Evolutionary conservation across 768 basidiomycete genomes (phyloP).

Genomic region (Tulasnella sp.): DNA sequence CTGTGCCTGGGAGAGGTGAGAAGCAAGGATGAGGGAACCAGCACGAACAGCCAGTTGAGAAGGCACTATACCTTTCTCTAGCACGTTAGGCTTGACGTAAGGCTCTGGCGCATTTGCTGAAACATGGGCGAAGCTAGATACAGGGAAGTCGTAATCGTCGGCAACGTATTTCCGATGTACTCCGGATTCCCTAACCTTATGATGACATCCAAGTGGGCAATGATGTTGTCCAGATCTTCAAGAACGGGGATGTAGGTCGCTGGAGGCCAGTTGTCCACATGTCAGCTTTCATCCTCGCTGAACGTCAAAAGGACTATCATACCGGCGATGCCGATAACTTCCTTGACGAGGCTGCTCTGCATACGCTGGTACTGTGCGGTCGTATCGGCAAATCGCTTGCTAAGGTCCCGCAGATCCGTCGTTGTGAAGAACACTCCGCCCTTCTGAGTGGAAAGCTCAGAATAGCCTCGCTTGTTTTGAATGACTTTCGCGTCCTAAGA

Average conservation of each 20-base stretch:
- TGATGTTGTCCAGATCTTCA: constrained; percentile 72
- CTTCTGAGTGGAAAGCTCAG: constrained; percentile 80
- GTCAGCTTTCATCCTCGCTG: background rate
- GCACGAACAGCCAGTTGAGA: background rate
- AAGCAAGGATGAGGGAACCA: background rate
- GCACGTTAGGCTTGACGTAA: constrained; percentile 80
- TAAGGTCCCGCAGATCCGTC: constrained; percentile 60
- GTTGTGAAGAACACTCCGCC: constrained; percentile 89
- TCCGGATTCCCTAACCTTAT: constrained; percentile 55
- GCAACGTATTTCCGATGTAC: background rate
- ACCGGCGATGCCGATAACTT: constrained; percentile 92
- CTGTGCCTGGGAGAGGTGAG: constrained; percentile 54
- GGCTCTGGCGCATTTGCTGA: constrained; percentile 80
- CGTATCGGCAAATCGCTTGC: constrained; percentile 66
- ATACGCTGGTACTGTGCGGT: constrained; percentile 66
- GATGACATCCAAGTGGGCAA: constrained; percentile 91
- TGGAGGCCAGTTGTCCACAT: constrained; percentile 36
- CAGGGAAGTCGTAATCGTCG: background rate
- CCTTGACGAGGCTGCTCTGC: constrained; percentile 81
- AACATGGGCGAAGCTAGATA: constrained; percentile 80
- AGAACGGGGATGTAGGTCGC: constrained; percentile 90
- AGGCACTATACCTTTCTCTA: constrained; percentile 60
- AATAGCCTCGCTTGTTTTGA: constrained; percentile 61
- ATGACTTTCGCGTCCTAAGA: constrained; percentile 74
- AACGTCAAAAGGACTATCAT: constrained; percentile 35